Percentiles rank a stretch among this genome's conserved stretches.
phyloP scores from a whole-genome alignment of 106 monocot species.

The Gastrodia elata region DNA sequence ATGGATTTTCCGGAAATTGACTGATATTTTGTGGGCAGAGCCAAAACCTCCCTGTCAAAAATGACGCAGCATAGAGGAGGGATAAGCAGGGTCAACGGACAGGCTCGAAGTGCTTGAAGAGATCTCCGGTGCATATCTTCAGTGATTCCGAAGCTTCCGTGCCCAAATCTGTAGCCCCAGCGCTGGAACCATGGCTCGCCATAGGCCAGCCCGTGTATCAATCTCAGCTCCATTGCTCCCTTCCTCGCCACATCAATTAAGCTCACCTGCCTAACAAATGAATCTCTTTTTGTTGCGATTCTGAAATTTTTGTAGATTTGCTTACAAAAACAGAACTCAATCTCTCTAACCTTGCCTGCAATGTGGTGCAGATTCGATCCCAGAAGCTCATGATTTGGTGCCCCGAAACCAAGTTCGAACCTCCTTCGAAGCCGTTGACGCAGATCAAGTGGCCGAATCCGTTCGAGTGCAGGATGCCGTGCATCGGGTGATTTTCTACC shows the following conservation, averaged over 20 bases:
- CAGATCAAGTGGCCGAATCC: constrained; percentile 73
- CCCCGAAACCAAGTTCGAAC: constrained; percentile 61
- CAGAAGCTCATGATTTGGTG: constrained; percentile 61
- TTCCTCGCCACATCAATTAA: constrained; percentile 63
- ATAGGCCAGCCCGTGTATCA: constrained; percentile 64
- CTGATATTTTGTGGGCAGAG: constrained; percentile 58
- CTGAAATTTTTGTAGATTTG: background rate
- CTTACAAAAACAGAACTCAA: background rate
- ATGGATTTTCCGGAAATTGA: constrained; percentile 27
- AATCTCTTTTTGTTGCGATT: background rate
- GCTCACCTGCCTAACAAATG: constrained; percentile 48
- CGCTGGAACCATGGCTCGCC: constrained; percentile 74
- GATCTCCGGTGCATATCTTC: constrained; percentile 50
- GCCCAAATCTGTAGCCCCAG: constrained; percentile 69
- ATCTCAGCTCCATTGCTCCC: constrained; percentile 60
- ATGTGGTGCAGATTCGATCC: constrained; percentile 59
- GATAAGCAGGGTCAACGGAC: constrained; percentile 58
- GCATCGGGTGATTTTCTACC: constrained; percentile 33
- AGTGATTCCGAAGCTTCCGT: constrained; percentile 57
- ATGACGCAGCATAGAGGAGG: constrained; percentile 24
- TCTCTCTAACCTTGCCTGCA: constrained; percentile 44
- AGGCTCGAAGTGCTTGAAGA: constrained; percentile 34
- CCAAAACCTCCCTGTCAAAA: constrained; percentile 19
- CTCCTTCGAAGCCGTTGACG: constrained; percentile 62
- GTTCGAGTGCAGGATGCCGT: constrained; percentile 73